Conservation (phyloP, 345 rosid genomes). For the Syzygium aromaticum region DNA sequence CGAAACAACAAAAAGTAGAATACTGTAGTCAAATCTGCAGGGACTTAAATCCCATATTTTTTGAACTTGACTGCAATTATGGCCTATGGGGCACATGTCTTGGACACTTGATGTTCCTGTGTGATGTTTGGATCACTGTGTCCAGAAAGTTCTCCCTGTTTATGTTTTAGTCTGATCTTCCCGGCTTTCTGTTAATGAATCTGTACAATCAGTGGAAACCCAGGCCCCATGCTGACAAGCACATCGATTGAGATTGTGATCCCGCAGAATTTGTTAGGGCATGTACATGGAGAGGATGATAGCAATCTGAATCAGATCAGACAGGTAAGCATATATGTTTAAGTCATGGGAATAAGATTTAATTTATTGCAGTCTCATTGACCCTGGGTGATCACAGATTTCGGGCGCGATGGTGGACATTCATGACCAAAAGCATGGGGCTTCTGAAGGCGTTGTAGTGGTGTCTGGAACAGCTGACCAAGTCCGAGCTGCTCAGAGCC, state of each 20-base stretch:
- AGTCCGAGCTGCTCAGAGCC: slow-evolving; percentile 60
- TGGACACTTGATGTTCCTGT: not conserved
- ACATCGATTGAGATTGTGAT: slow-evolving; percentile 50
- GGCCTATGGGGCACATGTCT: not conserved
- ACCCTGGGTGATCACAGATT: slow-evolving; percentile 25
- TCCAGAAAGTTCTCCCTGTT: not conserved
- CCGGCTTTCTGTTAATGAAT: not conserved
- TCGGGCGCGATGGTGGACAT: slow-evolving; percentile 66
- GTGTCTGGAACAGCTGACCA: slow-evolving; percentile 61
- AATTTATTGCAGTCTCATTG: not conserved
- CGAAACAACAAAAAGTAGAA: not conserved
- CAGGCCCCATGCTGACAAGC: slow-evolving; percentile 20
- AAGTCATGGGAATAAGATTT: not conserved
- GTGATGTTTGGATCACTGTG: not conserved
- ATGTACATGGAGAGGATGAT: slow-evolving; percentile 63
- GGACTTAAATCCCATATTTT: not conserved
- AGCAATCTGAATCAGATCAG: slow-evolving; percentile 50
- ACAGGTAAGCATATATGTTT: slow-evolving; percentile 37
- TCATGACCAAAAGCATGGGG: slow-evolving; percentile 58
- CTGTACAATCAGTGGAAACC: slow-evolving; percentile 34
- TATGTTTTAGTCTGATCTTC: not conserved
- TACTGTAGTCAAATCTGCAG: not conserved
- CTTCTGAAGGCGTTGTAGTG: slow-evolving; percentile 46
- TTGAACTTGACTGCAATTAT: not conserved
- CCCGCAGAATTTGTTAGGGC: slow-evolving; percentile 47